Conservation (phyloP, 441 rosid genomes). For the Populus hybrid region DNA sequence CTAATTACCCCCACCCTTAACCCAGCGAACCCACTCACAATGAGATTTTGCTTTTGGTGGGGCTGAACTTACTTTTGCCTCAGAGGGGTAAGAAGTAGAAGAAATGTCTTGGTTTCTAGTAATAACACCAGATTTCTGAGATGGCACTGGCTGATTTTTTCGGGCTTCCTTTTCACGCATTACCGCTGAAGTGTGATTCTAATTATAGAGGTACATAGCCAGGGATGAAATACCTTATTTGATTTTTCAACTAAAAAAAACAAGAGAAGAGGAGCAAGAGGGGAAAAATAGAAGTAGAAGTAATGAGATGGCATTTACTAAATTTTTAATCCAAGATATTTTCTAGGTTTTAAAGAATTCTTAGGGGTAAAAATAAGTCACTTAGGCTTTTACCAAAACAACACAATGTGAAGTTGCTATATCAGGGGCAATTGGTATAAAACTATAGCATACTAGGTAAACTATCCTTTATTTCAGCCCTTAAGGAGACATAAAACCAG, state of each 20-base stretch:
- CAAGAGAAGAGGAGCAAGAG: not conserved
- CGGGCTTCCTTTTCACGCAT: not conserved
- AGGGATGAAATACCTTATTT: not conserved
- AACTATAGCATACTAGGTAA: not conserved
- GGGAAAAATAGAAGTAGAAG: not conserved
- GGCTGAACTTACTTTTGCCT: not conserved
- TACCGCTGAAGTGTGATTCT: not conserved
- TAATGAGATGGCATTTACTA: not conserved
- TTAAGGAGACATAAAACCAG: not conserved
- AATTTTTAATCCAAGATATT: not conserved
- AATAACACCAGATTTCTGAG: not conserved
- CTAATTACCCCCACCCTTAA: not conserved
- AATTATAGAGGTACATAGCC: not conserved
- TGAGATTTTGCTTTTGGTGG: not conserved
- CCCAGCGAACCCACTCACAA: not conserved
- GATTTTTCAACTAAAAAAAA: not conserved
- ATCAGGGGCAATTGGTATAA: not conserved
- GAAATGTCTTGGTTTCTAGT: not conserved
- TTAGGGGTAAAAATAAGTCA: not conserved
- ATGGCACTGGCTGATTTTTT: not conserved
- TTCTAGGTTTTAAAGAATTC: not conserved
- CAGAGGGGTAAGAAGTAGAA: not conserved
- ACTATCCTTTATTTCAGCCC: not conserved
- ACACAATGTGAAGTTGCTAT: not conserved
- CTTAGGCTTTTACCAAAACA: not conserved